These are phyloP conservation scores for Cavenderia fasciculata DNA, from an alignment of 78 protist genomes.

Conservation along the genomic window DNA sequence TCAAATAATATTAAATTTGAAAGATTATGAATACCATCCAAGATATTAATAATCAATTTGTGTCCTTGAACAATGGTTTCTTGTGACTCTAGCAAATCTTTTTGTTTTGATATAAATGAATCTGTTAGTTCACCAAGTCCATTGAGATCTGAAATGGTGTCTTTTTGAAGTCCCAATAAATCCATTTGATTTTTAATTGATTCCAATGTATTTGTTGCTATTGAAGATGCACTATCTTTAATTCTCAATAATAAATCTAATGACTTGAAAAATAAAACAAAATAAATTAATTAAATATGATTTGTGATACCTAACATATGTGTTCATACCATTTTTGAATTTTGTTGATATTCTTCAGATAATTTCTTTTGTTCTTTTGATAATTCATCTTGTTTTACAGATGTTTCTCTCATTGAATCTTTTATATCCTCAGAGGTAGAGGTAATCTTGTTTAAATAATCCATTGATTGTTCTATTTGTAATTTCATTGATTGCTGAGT, in stretches of 20 bases:
- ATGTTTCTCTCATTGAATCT: neutral
- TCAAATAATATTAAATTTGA: constrained; percentile 31
- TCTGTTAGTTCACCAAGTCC: constrained; percentile 5
- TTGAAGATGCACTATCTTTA: constrained; percentile 6
- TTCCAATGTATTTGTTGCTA: neutral
- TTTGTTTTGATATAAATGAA: neutral
- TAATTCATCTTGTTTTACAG: constrained; percentile 17
- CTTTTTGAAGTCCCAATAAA: constrained; percentile 5
- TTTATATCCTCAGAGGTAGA: neutral
- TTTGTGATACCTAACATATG: neutral
- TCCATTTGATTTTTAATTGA: constrained; percentile 33
- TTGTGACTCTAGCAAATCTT: neutral
- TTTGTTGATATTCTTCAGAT: neutral
- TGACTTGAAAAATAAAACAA: neutral
- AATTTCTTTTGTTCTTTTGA: constrained; percentile 4
- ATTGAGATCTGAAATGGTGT: constrained; percentile 10
- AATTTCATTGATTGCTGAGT: neutral
- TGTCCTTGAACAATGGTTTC: constrained; percentile 24
- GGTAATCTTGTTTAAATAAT: neutral
- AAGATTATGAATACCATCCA: constrained; percentile 16
- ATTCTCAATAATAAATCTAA: constrained; percentile 14
- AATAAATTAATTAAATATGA: neutral
- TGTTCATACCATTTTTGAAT: neutral
- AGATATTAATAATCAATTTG: constrained; percentile 18
- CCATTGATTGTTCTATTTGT: constrained; percentile 3